A percentile compares a stretch with the other conserved stretches of the same genome.
phyloP scores from a whole-genome alignment of 1,139 yeast species.

The Geotrichum histeridarum region DNA sequence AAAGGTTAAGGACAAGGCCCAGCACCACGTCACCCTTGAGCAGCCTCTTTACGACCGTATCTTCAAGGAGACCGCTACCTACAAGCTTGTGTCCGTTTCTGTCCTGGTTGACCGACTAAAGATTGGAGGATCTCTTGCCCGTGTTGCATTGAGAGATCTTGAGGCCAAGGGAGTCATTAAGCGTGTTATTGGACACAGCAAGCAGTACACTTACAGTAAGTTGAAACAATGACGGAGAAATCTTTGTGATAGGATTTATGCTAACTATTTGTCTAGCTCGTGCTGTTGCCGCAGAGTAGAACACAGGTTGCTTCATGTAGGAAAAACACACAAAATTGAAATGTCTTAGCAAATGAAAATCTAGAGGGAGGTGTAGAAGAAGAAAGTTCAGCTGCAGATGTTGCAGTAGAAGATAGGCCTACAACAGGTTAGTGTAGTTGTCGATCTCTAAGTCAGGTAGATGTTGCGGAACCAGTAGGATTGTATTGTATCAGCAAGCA shows the following conservation, averaged over 20 bases:
- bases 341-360: too few relatives aligned
- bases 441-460: too few relatives aligned
- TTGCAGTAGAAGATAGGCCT: too few relatives aligned
- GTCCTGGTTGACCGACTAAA: slow-evolving; percentile 98
- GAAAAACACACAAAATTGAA: too few relatives aligned
- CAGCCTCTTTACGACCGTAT: slow-evolving; percentile 99
- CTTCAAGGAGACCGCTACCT: slow-evolving; percentile 98
- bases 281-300: not conserved
- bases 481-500: too few relatives aligned
- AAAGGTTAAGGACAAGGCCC: slow-evolving; percentile 99
- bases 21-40: slow-evolving; percentile 94
- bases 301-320: too few relatives aligned
- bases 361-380: too few relatives aligned
- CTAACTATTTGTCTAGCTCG: not conserved
- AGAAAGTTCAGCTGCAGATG: too few relatives aligned
- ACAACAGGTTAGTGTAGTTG: too few relatives aligned
- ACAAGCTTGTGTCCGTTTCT: slow-evolving; percentile 96
- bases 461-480: too few relatives aligned
- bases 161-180: slow-evolving; percentile 93
- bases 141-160: slow-evolving; percentile 95
- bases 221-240: not conserved
- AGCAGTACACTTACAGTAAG: slow-evolving; percentile 82
- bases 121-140: slow-evolving; percentile 98
- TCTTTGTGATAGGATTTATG: not conserved
- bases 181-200: slow-evolving; percentile 92